Base-by-base conservation (phyloP, 371 early-diverging fungal genomes). In the Actinomucor elegans region DNA sequence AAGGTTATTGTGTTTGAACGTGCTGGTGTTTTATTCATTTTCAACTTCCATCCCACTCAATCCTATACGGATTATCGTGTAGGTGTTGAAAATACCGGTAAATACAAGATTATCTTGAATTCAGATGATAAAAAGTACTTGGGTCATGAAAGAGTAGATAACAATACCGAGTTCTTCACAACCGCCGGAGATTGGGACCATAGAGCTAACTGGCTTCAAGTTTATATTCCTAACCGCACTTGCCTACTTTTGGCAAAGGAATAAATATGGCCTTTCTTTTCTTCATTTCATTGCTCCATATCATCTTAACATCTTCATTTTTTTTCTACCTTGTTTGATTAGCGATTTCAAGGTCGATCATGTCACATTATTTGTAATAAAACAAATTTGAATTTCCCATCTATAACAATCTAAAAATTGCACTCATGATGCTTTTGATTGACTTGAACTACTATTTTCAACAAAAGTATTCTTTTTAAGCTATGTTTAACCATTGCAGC, bases 1-100 rank as follows among this genome's bases (percentile, higher is more conserved):
- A 96, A 95, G 69, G 75, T 96, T 12, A 75, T 97, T 52, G 93
- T 80, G 4, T 96, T 96, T 77, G 98, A 97, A 67, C 86, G 96
- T 35, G 96, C 87, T 38, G 74, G 80, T 33, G 81, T 94, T 20
- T 53, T 96, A 26, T 96, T 89, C 69, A 81, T 94, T 45, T 95
- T 97, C 85, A 97, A 97, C 69, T 94, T 96, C 81, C 92, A 97
- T 67, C 91, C 92, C 4, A 85, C 86, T 23, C 71, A 92, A 51
- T 88, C 89, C 29, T 96, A 80, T 64, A 61, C 86, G 4, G 95
- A 94, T 63, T 97, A 97, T 67, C 83, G 89, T 40, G 66, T 97
- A 14, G 96, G 94, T 28, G 84, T 84, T 3, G 68, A 76, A 3
- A 68, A 76, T 59, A 36, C 85, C 3, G 93, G 94, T 24, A 77